Evolutionary conservation across 306 rosid genomes (phyloP).

Genomic region (Vachellia pachyceras): DNA sequence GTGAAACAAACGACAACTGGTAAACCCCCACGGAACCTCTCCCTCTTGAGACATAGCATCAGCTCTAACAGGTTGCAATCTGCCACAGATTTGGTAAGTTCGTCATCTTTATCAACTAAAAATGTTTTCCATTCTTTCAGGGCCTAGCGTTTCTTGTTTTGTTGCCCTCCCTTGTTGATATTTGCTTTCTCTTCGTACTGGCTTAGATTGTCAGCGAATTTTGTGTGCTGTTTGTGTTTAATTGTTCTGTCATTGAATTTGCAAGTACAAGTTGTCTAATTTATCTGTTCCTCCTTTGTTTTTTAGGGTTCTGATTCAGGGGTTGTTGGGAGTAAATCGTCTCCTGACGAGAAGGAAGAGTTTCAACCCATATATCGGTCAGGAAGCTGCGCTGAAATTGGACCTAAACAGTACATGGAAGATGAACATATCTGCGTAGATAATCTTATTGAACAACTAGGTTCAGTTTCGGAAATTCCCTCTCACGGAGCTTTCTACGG

Average conservation of each 20-base stretch:
- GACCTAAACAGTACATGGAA: constrained; percentile 87
- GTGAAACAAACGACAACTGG: constrained; percentile 51
- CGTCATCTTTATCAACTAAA: neutral
- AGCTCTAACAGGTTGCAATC: constrained; percentile 56
- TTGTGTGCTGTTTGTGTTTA: constrained; percentile 9
- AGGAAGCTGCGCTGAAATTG: constrained; percentile 90
- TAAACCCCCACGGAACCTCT: constrained; percentile 72
- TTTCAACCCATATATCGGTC: constrained; percentile 71
- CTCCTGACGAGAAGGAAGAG: constrained; percentile 57
- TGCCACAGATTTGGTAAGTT: constrained; percentile 60
- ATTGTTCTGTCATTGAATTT: constrained; percentile 6
- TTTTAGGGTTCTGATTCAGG: constrained; percentile 55
- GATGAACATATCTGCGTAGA: constrained; percentile 83
- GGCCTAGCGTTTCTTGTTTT: neutral
- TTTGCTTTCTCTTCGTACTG: constrained; percentile 18
- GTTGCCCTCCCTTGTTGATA: constrained; percentile 8
- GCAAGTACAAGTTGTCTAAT: constrained; percentile 38
- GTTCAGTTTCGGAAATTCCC: constrained; percentile 52
- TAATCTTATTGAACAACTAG: constrained; percentile 63
- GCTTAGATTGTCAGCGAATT: constrained; percentile 5
- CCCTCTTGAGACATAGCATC: constrained; percentile 56
- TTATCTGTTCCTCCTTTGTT: neutral
- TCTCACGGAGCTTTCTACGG: constrained; percentile 80
- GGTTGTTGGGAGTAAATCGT: constrained; percentile 54
- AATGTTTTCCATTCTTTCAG: constrained; percentile 13